Conservation (phyloP, 108 stramenopile genomes). For the Cyclostephanos tholiformis region DNA sequence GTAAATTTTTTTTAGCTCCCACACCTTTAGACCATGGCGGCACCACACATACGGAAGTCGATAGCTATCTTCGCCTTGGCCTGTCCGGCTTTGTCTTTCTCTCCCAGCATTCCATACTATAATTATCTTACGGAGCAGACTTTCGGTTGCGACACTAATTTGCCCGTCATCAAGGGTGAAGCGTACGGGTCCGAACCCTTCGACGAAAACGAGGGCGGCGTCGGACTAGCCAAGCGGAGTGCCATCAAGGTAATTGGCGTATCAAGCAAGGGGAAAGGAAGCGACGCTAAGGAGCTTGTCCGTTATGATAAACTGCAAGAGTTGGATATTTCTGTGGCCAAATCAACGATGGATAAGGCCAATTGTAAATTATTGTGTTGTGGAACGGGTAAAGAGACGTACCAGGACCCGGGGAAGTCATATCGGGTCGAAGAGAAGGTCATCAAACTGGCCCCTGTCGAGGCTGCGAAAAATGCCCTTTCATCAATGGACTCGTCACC, state of each 20-base stretch:
- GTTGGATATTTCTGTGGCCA: slow-evolving; percentile 41
- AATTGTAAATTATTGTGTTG: slow-evolving; percentile 53
- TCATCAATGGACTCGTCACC: slow-evolving; percentile 26
- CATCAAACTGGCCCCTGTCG: slow-evolving; percentile 56
- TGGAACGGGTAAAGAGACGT: slow-evolving; percentile 69
- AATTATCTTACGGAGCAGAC: background rate
- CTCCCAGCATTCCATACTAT: background rate
- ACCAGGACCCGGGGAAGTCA: slow-evolving; percentile 68
- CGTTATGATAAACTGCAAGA: slow-evolving; percentile 52
- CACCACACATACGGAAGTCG: background rate
- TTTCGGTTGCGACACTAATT: background rate
- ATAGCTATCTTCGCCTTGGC: slow-evolving; percentile 5
- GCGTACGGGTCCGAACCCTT: slow-evolving; percentile 39
- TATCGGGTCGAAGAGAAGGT: slow-evolving; percentile 39
- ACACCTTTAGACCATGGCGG: background rate
- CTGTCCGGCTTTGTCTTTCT: slow-evolving; percentile 1
- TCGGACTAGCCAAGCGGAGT: slow-evolving; percentile 60
- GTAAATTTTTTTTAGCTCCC: too few species aligned
- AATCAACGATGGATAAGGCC: slow-evolving; percentile 43
- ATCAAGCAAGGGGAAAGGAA: slow-evolving; percentile 50
- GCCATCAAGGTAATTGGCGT: slow-evolving; percentile 66
- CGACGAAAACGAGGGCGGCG: slow-evolving; percentile 65
- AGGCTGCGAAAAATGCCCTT: slow-evolving; percentile 69
- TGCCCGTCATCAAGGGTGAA: slow-evolving; percentile 50
- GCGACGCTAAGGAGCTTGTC: slow-evolving; percentile 43